Conservation (phyloP, 2,329 filamentous ascomycete genomes). For the Diaporthe amygdali region DNA sequence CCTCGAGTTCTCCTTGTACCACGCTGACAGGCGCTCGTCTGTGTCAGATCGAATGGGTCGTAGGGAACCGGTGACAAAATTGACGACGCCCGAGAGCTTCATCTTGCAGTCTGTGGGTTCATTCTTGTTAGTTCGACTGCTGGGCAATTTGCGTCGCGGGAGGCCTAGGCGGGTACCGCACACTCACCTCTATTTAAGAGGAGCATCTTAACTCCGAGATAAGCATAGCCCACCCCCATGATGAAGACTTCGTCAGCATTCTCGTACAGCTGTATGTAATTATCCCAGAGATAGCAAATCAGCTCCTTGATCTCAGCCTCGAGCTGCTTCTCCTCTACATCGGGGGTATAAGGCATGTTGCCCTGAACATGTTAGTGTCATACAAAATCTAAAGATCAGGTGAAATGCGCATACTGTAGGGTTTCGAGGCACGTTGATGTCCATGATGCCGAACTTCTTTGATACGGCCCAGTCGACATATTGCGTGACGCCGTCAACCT, state of each 20-base stretch:
- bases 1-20: slow-evolving; percentile 84
- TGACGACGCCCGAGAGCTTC: slow-evolving; percentile 74
- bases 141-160: too few relatives aligned
- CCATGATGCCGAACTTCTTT: slow-evolving; percentile 84
- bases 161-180: background rate
- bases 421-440: slow-evolving; percentile 87
- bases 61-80: slow-evolving; percentile 80
- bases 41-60: slow-evolving; percentile 81
- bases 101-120: slow-evolving; percentile 62
- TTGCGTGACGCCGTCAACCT: slow-evolving; percentile 81
- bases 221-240: slow-evolving; percentile 89
- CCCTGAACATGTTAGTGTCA: slow-evolving; percentile 41
- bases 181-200: slow-evolving; percentile 73
- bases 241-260: slow-evolving; percentile 78
- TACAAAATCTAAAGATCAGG: slow-evolving; percentile 58
- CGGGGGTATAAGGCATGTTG: slow-evolving; percentile 51
- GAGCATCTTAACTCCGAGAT: slow-evolving; percentile 81
- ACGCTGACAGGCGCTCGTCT: slow-evolving; percentile 73
- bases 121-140: background rate
- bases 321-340: slow-evolving; percentile 50
- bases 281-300: slow-evolving; percentile 92
- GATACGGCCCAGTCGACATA: slow-evolving; percentile 85
- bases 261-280: slow-evolving; percentile 84
- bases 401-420: background rate
- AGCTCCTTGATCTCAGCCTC: slow-evolving; percentile 73